These are phyloP conservation scores for Ascochyta lentis DNA, from an alignment of 2,329 filamentous ascomycete genomes.

Conservation along the genomic window DNA sequence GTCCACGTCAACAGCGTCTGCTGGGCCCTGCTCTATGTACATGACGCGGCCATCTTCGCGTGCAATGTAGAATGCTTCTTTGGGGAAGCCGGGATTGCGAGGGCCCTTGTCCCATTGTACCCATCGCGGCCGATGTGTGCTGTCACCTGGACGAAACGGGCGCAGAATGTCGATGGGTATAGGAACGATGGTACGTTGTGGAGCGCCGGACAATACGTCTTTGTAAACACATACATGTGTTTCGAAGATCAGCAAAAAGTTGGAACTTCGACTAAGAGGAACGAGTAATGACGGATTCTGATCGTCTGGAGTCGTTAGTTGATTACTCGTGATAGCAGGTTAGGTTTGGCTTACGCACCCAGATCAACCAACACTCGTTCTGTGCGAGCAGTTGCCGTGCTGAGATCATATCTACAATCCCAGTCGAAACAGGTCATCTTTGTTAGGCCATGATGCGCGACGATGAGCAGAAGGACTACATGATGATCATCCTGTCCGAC, in stretches of 20 bases:
- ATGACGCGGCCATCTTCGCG: slow-evolving; percentile 85
- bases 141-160: slow-evolving; percentile 54
- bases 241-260: slow-evolving; percentile 51
- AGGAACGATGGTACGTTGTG: slow-evolving; percentile 24
- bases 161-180: slow-evolving; percentile 44
- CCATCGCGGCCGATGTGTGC: slow-evolving; percentile 67
- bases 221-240: slow-evolving; percentile 47
- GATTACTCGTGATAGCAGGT: neutral
- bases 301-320: slow-evolving; percentile 39
- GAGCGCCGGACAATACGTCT: slow-evolving; percentile 51
- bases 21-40: slow-evolving; percentile 68
- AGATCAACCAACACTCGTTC: slow-evolving; percentile 36
- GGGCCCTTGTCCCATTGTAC: slow-evolving; percentile 83
- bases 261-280: slow-evolving; percentile 49
- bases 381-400: slow-evolving; percentile 31
- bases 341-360: slow-evolving; percentile 27
- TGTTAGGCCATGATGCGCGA: slow-evolving; percentile 53
- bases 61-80: slow-evolving; percentile 84
- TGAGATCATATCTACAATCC: slow-evolving; percentile 55
- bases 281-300: slow-evolving; percentile 49
- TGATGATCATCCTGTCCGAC: slow-evolving; percentile 69
- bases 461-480: slow-evolving; percentile 76
- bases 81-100: slow-evolving; percentile 63
- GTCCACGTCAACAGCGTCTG: slow-evolving; percentile 44
- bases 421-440: slow-evolving; percentile 61